Evolutionary conservation across 306 rosid species (phyloP).

Genomic region (Rosa lucieae): DNA sequence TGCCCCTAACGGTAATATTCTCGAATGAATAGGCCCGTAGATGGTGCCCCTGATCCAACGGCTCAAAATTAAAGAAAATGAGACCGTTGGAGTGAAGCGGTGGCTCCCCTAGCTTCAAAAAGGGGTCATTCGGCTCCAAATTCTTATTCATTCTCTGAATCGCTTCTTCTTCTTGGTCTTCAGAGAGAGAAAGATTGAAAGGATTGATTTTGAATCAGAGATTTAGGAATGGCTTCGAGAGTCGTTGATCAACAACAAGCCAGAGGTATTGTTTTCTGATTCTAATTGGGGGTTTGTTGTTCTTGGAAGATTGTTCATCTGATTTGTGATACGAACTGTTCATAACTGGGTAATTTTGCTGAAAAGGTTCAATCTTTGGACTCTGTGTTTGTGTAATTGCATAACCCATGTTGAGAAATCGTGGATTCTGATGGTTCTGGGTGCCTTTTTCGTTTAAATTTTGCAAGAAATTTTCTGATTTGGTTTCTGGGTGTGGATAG

Average conservation of each 20-base stretch:
- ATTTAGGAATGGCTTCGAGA: conserved; percentile 60
- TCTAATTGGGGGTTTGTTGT: background rate
- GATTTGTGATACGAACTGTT: background rate
- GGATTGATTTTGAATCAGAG: background rate
- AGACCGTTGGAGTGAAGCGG: conserved; percentile 70
- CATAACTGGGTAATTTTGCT: background rate
- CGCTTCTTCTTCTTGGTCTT: background rate
- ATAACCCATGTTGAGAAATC: background rate
- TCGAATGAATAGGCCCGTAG: conserved; percentile 20
- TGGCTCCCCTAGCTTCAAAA: conserved; percentile 51
- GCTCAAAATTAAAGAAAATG: conserved; percentile 19
- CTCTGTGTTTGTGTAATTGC: background rate
- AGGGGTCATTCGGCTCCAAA: conserved; percentile 21
- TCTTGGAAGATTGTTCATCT: background rate
- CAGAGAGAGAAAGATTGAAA: conserved; percentile 6
- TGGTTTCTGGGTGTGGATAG: background rate
- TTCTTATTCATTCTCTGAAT: conserved; percentile 23
- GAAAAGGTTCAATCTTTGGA: background rate
- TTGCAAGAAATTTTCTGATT: background rate
- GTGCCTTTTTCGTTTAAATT: background rate
- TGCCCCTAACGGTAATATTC: conserved; percentile 14
- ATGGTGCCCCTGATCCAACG: conserved; percentile 48
- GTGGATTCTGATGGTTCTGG: background rate
- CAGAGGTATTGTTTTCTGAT: conserved; percentile 42
- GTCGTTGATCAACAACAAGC: conserved; percentile 57